Percentiles rank a stretch among this genome's conserved stretches.
Conservation (phyloP, 179 eudicot genomes). For the Carnegiea gigantea region DNA sequence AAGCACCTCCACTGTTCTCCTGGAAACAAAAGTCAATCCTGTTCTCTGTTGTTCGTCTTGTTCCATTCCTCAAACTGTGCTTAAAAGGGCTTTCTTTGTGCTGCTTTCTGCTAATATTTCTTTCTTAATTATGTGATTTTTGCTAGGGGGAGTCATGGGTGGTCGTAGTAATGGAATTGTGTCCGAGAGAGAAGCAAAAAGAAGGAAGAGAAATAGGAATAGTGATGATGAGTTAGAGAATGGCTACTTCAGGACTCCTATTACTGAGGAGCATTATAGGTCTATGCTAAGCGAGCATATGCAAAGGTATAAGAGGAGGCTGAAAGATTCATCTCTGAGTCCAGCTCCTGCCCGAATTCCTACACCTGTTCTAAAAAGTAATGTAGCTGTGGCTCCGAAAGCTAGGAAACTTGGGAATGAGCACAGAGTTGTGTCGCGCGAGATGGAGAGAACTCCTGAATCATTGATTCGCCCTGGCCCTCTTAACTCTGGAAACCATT, state of each 20-base stretch:
- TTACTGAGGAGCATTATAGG: constrained; percentile 79
- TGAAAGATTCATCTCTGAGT: constrained; percentile 52
- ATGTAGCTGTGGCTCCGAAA: constrained; percentile 41
- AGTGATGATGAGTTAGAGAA: constrained; percentile 75
- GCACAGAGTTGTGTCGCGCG: constrained; percentile 44
- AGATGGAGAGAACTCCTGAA: constrained; percentile 55
- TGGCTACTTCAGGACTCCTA: constrained; percentile 43
- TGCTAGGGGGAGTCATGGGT: constrained; percentile 50
- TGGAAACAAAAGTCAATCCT: neutral
- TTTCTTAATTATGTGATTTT: constrained; percentile 20
- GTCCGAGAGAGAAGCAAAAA: constrained; percentile 61
- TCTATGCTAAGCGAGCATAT: constrained; percentile 92
- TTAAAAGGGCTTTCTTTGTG: neutral
- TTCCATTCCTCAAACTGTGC: neutral
- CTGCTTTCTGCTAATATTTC: constrained; percentile 6
- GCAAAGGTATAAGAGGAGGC: constrained; percentile 78
- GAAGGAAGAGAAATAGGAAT: constrained; percentile 54
- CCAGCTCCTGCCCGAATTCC: constrained; percentile 55
- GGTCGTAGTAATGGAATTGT: constrained; percentile 59
- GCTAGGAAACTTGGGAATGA: constrained; percentile 53
- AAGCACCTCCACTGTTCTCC: neutral
- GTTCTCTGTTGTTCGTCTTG: neutral
- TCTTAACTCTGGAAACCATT: constrained; percentile 48
- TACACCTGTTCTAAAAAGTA: constrained; percentile 44
- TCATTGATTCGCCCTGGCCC: constrained; percentile 36